These are phyloP conservation scores for Lentinula aciculospora DNA, from an alignment of 768 basidiomycete genomes.

Conservation along the genomic window DNA sequence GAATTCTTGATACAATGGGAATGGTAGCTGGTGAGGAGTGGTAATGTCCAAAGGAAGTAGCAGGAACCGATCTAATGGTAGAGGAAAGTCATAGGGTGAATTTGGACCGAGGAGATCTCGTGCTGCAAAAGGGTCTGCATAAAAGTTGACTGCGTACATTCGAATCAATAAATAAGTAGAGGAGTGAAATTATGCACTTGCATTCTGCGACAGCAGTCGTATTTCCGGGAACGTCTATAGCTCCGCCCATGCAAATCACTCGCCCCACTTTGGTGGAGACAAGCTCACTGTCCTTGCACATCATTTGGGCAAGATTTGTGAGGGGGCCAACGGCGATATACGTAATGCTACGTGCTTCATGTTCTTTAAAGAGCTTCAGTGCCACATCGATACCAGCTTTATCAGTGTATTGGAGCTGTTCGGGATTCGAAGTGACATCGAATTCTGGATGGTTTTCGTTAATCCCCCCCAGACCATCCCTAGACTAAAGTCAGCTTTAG, in stretches of 20 bases:
- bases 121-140: conserved; percentile 84
- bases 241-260: conserved; percentile 92
- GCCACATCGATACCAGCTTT: conserved; percentile 48
- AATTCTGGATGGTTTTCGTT: conserved; percentile 62
- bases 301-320: conserved; percentile 71
- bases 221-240: conserved; percentile 88
- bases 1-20: conserved; percentile 47
- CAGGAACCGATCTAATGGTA: conserved; percentile 65
- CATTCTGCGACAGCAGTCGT: conserved; percentile 80
- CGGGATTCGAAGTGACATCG: conserved; percentile 22
- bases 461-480: conserved; percentile 68
- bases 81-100: conserved; percentile 40
- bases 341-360: conserved; percentile 50
- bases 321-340: conserved; percentile 74
- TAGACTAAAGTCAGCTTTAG: conserved; percentile 19
- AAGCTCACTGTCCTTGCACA: conserved; percentile 47
- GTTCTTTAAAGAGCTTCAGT: conserved; percentile 46
- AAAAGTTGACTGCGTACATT: conserved; percentile 62
- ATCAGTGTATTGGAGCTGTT: conserved; percentile 39
- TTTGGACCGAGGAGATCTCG: conserved; percentile 53
- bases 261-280: conserved; percentile 59
- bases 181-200: conserved; percentile 27
- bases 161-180: too few species aligned
- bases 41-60: conserved; percentile 81
- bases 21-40: conserved; percentile 71